These are phyloP conservation scores for Cutaneotrichosporon cavernicola DNA, from an alignment of 1,284 basidiomycete species.

Conservation along the genomic window DNA sequence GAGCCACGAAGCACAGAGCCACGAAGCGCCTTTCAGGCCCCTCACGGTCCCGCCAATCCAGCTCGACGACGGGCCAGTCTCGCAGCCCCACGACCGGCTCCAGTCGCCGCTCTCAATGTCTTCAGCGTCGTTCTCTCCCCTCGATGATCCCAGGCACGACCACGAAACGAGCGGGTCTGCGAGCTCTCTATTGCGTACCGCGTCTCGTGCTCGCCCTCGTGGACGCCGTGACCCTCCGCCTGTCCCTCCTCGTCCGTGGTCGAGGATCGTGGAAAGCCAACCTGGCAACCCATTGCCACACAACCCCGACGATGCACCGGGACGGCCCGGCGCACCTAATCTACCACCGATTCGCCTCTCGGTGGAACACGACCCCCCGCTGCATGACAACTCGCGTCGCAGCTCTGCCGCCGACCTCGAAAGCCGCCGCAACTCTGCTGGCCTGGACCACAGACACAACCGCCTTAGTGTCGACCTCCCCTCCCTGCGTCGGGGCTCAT, in stretches of 20 bases:
- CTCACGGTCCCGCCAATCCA: neutral
- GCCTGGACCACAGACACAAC: neutral
- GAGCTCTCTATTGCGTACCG: neutral
- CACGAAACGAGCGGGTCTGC: neutral
- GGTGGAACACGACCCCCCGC: neutral
- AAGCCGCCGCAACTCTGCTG: neutral
- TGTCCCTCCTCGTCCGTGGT: conserved; percentile 35
- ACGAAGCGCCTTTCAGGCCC: neutral
- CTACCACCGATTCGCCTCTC: neutral
- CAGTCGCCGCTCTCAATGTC: conserved; percentile 3
- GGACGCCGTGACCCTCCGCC: conserved; percentile 39
- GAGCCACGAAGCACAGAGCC: neutral
- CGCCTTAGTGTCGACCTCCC: neutral
- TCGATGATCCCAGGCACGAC: neutral
- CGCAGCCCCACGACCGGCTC: neutral
- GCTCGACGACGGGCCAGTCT: neutral
- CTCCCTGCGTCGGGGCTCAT: neutral
- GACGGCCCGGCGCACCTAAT: neutral
- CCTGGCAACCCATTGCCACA: neutral
- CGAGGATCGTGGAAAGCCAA: neutral
- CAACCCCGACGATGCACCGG: neutral
- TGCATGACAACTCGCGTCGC: neutral
- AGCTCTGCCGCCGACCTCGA: neutral
- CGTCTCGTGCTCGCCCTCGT: neutral
- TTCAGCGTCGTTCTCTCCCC: conserved; percentile 16